A percentile compares a stretch with the other conserved stretches of the same genome.
phyloP scores from a whole-genome alignment of 768 basidiomycete species.

The Atractiella rhizophila region DNA sequence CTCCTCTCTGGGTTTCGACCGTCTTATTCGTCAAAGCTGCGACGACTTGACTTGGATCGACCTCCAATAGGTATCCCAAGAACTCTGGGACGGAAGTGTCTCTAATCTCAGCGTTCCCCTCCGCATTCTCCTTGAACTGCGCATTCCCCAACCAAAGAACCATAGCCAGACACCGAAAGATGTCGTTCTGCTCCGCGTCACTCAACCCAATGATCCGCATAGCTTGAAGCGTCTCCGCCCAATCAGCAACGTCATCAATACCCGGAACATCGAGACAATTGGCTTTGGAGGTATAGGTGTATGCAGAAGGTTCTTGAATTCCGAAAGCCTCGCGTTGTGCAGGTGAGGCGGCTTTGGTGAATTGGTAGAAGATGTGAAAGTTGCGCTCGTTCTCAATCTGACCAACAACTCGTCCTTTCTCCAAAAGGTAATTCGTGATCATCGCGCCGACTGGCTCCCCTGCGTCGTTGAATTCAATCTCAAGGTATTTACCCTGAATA shows the following conservation, averaged over 20 bases:
- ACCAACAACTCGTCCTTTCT: constrained; percentile 65
- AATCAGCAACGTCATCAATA: constrained; percentile 73
- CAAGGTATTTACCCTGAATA: constrained; percentile 78
- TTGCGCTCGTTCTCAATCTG: constrained; percentile 90
- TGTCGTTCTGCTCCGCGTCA: constrained; percentile 60
- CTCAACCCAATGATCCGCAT: constrained; percentile 83
- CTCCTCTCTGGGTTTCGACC: constrained; percentile 64
- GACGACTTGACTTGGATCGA: constrained; percentile 47
- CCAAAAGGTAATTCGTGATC: constrained; percentile 91
- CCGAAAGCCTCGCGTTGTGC: constrained; percentile 85
- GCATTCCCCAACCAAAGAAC: constrained; percentile 93
- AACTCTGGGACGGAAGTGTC: constrained; percentile 86
- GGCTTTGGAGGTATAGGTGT: constrained; percentile 74
- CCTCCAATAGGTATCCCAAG: constrained; percentile 78
- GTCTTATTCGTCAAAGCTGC: constrained; percentile 64
- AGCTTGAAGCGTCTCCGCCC: constrained; percentile 69
- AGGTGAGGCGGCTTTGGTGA: constrained; percentile 76
- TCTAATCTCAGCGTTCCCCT: constrained; percentile 55
- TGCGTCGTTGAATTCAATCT: constrained; percentile 89
- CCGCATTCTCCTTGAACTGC: constrained; percentile 62
- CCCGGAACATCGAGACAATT: constrained; percentile 75
- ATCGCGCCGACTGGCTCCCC: constrained; percentile 92
- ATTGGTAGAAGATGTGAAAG: constrained; percentile 98
- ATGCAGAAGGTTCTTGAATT: constrained; percentile 81
- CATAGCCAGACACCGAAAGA: constrained; percentile 72